Base-by-base conservation (phyloP, 1,284 basidiomycete species). In the Microbotryum saponariae region DNA sequence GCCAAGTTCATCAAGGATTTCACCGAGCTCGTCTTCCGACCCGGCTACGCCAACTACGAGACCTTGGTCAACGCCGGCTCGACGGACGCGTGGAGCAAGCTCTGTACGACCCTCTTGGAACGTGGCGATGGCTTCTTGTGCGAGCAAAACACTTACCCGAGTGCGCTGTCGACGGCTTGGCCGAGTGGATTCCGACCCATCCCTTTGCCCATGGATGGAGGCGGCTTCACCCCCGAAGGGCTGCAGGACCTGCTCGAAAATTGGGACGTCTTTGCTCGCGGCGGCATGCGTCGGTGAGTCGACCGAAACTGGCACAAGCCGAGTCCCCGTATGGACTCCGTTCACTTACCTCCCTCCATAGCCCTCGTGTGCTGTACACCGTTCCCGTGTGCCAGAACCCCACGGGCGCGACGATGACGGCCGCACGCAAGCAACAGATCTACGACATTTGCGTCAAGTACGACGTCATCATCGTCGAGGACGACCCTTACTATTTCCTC, bases 321-420 rank as follows among this genome's bases (percentile, higher is more conserved):
- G 23, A 50, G 48, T 21, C 25, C 33, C 21, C 27, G 18, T 33
- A 42, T 54, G 12, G 42, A 48, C 20, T 51, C 33, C 21, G 25
- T 16, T 27, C 46, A 58, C 51, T 54, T 31, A 31, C 31, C 31
- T 10, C 54, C 56, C 54, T 45, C 49, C 44, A 18, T 63, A 85
- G 86, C 46, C 88, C 87, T 33, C 83, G 82, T 70, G 81, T 91
- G 21, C 79, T 90, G 73, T 90, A 90, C 73, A 85, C 83, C 1
- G 79, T 88, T 6, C 85, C 86, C 0, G 76, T 86, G 44, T 85
- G 85, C 31, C 88, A 91, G 76, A 91, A 91, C 75, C 88, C 88
- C 2, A 86, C 84, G 7, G 89, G 89, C 44, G 79, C 83, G 20
- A 63, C 65, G 8, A 46, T 87, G 82, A 75, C 79, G n/a, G 74